Percentiles rank a stretch among this genome's conserved stretches.
Evolutionary conservation across 352 stramenopile genomes (phyloP).

Genomic region (Pythium plurisporium): DNA sequence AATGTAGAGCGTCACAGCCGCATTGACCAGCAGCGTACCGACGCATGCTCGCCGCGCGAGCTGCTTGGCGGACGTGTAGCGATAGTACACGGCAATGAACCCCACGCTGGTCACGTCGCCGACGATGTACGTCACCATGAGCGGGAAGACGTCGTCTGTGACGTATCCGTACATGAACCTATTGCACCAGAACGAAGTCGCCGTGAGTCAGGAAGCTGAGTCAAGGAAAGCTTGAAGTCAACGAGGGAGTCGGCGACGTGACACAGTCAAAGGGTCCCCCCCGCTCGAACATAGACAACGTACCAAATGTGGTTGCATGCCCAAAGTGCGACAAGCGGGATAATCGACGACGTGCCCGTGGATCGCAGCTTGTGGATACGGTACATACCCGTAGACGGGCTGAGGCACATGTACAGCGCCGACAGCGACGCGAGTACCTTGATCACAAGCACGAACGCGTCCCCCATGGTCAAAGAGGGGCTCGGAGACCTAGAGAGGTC

Average conservation of each 20-base stretch:
- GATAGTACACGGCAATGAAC: slow-evolving; percentile 52
- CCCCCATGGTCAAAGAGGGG: slow-evolving; percentile 2
- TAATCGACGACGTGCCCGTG: slow-evolving; percentile 37
- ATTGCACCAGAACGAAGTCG: background rate
- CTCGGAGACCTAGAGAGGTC: background rate
- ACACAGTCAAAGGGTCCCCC: no score
- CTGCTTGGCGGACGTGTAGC: slow-evolving; percentile 18
- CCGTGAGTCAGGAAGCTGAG: no score
- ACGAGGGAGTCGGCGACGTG: no score
- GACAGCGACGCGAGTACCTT: slow-evolving; percentile 60
- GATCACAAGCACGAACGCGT: slow-evolving; percentile 42
- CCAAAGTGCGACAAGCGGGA: slow-evolving; percentile 66
- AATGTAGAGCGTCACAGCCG: slow-evolving; percentile 32
- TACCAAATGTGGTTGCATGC: slow-evolving; percentile 71
- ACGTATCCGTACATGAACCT: slow-evolving; percentile 49
- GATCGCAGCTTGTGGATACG: slow-evolving; percentile 45
- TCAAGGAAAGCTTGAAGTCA: slow-evolving; percentile 1
- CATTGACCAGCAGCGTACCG: slow-evolving; percentile 8
- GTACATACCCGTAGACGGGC: slow-evolving; percentile 43
- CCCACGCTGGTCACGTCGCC: slow-evolving; percentile 31
- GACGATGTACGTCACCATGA: slow-evolving; percentile 42
- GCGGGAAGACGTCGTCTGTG: slow-evolving; percentile 34
- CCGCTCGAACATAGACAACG: slow-evolving; percentile 7
- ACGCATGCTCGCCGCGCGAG: no score
- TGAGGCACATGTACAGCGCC: slow-evolving; percentile 70